phyloP scores from a whole-genome alignment of 2,329 filamentous ascomycete species.

The Talaromyces sp. region DNA sequence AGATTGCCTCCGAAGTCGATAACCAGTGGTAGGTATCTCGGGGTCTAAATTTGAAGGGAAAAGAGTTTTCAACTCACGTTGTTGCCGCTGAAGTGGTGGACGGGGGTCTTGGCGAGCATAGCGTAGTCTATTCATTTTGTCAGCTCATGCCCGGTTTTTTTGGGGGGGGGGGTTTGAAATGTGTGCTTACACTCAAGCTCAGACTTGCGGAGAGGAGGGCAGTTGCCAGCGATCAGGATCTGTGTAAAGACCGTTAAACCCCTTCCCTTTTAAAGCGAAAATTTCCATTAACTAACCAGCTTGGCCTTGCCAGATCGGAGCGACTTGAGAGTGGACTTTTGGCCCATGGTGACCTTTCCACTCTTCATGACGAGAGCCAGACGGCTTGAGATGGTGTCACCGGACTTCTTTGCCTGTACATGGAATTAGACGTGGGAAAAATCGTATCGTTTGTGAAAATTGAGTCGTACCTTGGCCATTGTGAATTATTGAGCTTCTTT shows the following conservation, averaged over 20 bases:
- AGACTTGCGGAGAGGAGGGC: slow-evolving; percentile 93
- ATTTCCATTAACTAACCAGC: slow-evolving; percentile 43
- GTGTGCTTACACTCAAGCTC: slow-evolving; percentile 73
- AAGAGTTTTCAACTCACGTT: slow-evolving; percentile 68
- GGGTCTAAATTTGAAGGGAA: slow-evolving; percentile 4
- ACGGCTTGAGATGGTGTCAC: slow-evolving; percentile 12
- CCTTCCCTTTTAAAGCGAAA: background rate
- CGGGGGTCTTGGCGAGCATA: slow-evolving; percentile 74
- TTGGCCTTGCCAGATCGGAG: slow-evolving; percentile 96
- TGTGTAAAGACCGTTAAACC: background rate
- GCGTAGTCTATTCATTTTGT: slow-evolving; percentile 7
- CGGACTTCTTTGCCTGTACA: slow-evolving; percentile 8
- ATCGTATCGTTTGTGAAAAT: background rate
- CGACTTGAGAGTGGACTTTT: slow-evolving; percentile 84
- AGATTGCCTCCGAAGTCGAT: slow-evolving; percentile 14
- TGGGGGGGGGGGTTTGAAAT: slow-evolving; percentile 1
- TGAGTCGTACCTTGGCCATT: slow-evolving; percentile 10
- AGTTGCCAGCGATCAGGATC: slow-evolving; percentile 93
- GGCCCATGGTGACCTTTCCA: slow-evolving; percentile 67
- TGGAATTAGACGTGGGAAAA: background rate
- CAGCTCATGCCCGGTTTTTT: background rate
- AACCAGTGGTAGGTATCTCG: slow-evolving; percentile 6
- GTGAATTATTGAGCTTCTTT: slow-evolving; percentile 4
- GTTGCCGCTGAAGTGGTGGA: slow-evolving; percentile 97
- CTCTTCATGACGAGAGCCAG: slow-evolving; percentile 25